Base-by-base conservation (phyloP, 805 yeast genomes). In the Ogataea zsoltii region DNA sequence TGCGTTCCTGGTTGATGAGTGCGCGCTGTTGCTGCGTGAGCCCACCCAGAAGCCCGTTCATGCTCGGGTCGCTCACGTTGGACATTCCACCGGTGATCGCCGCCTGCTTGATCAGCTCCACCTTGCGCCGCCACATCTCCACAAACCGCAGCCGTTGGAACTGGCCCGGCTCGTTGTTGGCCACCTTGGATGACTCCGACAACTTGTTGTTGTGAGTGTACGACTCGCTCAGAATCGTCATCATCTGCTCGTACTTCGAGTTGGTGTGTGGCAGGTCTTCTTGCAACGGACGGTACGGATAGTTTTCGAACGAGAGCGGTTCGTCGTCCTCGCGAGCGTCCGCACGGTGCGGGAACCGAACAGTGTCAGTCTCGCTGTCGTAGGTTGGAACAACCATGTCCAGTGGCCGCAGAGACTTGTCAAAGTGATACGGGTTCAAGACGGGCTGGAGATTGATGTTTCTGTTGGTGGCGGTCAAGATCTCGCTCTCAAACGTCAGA, bases 161-260 rank as follows among this genome's bases (percentile, higher is more conserved):
- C 64, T 90, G 96, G 36, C 62, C 65, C 12, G 65, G 56, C 46
- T 58, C 62, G 45, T 54, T 55, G 33, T 46, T 50, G 18, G 56
- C 49, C 17, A 56, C 58, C 51, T 45, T 59, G 44, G 42, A 66
- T 57, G 49, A 59, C 54, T 51, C 65, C 2, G 59, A 55, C 17
- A 55, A 46, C 42, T 48, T 48, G 43, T 48, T 55, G 42, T 54
- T 49, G 69, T 74, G 54, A 57, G 65, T 42, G 64, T 66, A 45
- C 60, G 69, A 33, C 63, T 82, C 85, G 51, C 74, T 76, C 74
- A 83, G 69, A 9, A 81, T 73, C 25, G 83, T 71, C 98, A 92
- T 92, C 61, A 90, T 72, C 60, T 88, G 96, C 65, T 94, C 98
- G 68, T 87, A 89, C 53, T 89, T 95, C 1, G 91, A 81, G 45